Evolutionary conservation across 208 protist species (phyloP).

Genomic region (Trypanosoma avium): DNA sequence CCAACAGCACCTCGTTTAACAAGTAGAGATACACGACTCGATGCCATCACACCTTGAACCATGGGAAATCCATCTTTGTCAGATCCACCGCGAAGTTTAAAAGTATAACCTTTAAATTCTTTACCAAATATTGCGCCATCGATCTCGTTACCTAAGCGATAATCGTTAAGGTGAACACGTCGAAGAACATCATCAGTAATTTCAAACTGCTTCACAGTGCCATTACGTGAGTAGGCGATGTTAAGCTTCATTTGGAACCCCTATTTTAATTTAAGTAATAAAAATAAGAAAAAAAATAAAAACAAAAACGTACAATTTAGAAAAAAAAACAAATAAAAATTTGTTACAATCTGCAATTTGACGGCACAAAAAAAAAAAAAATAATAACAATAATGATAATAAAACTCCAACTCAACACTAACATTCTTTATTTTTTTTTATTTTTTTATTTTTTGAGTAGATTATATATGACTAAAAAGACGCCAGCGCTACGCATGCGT

Average conservation of each 20-base stretch:
- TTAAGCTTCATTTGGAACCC: slow-evolving; percentile 80
- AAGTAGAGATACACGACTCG: slow-evolving; percentile 97
- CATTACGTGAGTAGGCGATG: slow-evolving; percentile 86
- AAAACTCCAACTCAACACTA: slow-evolving; percentile 6
- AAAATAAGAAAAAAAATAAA: slow-evolving; percentile 9
- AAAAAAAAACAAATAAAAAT: slow-evolving; percentile 17
- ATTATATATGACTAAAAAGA: slow-evolving; percentile 6
- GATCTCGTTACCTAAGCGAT: slow-evolving; percentile 62
- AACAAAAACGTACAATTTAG: slow-evolving; percentile 15
- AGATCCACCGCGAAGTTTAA: slow-evolving; percentile 98
- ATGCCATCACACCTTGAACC: slow-evolving; percentile 98
- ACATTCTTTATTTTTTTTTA: too few relatives aligned
- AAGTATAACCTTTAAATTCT: slow-evolving; percentile 94
- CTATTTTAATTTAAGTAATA: slow-evolving; percentile 6
- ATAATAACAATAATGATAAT: not conserved
- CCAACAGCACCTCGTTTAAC: slow-evolving; percentile 92
- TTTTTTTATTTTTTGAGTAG: too few relatives aligned
- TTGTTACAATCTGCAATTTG: too few relatives aligned
- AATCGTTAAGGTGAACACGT: slow-evolving; percentile 79
- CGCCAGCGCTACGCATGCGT: slow-evolving; percentile 5
- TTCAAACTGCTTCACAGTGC: slow-evolving; percentile 87
- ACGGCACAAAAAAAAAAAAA: slow-evolving; percentile 6
- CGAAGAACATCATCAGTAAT: slow-evolving; percentile 78
- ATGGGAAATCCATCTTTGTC: slow-evolving; percentile 99
- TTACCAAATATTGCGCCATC: slow-evolving; percentile 29